These are phyloP conservation scores for Penicillium turbatum DNA, from an alignment of 495 filamentous ascomycete genomes.

Conservation along the genomic window DNA sequence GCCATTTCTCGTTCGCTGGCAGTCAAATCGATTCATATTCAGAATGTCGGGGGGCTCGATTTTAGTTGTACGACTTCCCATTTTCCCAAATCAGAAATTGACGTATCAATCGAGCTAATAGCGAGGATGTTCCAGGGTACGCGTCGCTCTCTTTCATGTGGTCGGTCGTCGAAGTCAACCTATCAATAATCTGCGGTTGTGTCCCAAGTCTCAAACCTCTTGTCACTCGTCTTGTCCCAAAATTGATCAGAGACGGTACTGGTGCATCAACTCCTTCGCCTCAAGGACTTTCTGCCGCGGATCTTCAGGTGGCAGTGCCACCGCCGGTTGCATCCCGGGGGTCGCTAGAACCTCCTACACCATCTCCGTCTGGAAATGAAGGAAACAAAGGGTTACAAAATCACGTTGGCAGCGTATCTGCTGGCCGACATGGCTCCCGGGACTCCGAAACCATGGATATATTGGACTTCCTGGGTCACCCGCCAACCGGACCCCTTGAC, in stretches of 20 bases:
- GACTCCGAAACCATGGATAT: conserved; percentile 24
- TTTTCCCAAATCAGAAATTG: background rate
- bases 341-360: background rate
- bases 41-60: conserved; percentile 38
- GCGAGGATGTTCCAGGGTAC: conserved; percentile 48
- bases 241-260: conserved; percentile 55
- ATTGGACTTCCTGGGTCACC: conserved; percentile 34
- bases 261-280: conserved; percentile 24
- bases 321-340: conserved; percentile 4
- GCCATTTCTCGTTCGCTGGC: conserved; percentile 35
- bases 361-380: conserved; percentile 12
- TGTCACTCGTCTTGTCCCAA: conserved; percentile 68
- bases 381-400: conserved; percentile 15
- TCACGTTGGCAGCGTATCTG: conserved; percentile 9
- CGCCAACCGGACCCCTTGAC: conserved; percentile 24
- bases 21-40: conserved; percentile 31
- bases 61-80: conserved; percentile 47
- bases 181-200: conserved; percentile 83
- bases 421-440: conserved; percentile 8
- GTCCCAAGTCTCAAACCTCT: conserved; percentile 87
- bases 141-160: conserved; percentile 86
- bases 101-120: background rate
- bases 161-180: conserved; percentile 86
- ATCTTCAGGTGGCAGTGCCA: conserved; percentile 15
- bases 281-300: conserved; percentile 14